Conservation (phyloP, 2,329 filamentous ascomycete species). For the Nakataea oryzae region DNA sequence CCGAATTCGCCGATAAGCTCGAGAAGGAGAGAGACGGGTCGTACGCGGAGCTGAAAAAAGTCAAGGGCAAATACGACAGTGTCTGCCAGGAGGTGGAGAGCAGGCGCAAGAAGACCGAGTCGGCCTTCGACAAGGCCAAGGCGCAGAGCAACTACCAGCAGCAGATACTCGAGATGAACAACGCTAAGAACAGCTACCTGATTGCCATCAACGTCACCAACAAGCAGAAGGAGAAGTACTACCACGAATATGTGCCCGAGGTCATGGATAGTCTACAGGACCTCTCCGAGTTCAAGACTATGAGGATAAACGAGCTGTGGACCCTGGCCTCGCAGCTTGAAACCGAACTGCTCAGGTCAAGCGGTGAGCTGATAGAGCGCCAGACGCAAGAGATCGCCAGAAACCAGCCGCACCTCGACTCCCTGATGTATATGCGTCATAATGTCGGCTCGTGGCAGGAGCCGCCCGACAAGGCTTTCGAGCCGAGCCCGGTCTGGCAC, state of each 20-base stretch:
- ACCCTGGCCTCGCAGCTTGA: constrained; percentile 70
- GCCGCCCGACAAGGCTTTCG: constrained; percentile 74
- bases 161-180: constrained; percentile 91
- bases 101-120: constrained; percentile 88
- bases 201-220: constrained; percentile 96
- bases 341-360: constrained; percentile 64
- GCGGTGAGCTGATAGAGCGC: constrained; percentile 60
- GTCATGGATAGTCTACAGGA: constrained; percentile 89
- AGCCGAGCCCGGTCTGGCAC: constrained; percentile 94
- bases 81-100: constrained; percentile 92
- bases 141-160: constrained; percentile 87
- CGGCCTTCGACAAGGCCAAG: constrained; percentile 88
- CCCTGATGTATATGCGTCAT: constrained; percentile 95
- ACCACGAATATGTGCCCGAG: constrained; percentile 92
- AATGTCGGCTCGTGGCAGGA: constrained; percentile 78
- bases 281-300: constrained; percentile 77
- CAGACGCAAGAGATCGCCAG: constrained; percentile 73
- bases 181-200: constrained; percentile 95
- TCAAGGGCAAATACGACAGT: constrained; percentile 85
- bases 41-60: constrained; percentile 79
- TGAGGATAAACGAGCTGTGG: constrained; percentile 82
- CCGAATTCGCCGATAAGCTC: constrained; percentile 78
- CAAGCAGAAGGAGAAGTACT: constrained; percentile 95
- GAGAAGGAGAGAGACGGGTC: constrained; percentile 80
- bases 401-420: constrained; percentile 83